Evolutionary conservation across 495 filamentous ascomycete species (phyloP).

Genomic region (Xylaria grammica): DNA sequence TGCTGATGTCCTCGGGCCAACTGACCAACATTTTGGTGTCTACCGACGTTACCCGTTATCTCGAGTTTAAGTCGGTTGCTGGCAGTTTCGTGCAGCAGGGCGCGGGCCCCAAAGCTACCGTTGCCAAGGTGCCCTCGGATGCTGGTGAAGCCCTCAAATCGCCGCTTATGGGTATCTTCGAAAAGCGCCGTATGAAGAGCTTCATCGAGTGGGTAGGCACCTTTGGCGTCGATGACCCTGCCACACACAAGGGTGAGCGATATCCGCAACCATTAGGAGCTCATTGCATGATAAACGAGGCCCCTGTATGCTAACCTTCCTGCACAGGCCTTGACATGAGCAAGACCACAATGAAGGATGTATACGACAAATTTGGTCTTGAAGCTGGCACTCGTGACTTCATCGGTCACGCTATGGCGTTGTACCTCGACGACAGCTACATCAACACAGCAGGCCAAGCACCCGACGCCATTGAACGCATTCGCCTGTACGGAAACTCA

Average conservation of each 20-base stretch:
- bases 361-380: constrained; percentile 96
- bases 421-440: constrained; percentile 89
- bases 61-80: constrained; percentile 98
- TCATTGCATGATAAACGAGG: neutral
- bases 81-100: constrained; percentile 97
- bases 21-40: constrained; percentile 97
- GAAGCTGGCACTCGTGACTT: constrained; percentile 94
- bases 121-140: constrained; percentile 96
- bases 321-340: constrained; percentile 78
- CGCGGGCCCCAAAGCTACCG: constrained; percentile 76
- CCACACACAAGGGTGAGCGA: constrained; percentile 81
- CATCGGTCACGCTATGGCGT: constrained; percentile 96
- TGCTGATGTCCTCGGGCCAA: constrained; percentile 98
- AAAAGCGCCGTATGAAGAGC: constrained; percentile 95
- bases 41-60: constrained; percentile 95
- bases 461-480: constrained; percentile 86
- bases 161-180: constrained; percentile 94
- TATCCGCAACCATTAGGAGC: neutral
- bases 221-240: constrained; percentile 82
- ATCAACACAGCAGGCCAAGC: constrained; percentile 73
- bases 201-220: constrained; percentile 97
- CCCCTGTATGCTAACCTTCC: constrained; percentile 9
- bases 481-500: constrained; percentile 95
- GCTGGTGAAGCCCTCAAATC: constrained; percentile 88
- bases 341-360: constrained; percentile 88